Conservation (phyloP, 2,329 filamentous ascomycete species). For the Sporothrix mexicana region DNA sequence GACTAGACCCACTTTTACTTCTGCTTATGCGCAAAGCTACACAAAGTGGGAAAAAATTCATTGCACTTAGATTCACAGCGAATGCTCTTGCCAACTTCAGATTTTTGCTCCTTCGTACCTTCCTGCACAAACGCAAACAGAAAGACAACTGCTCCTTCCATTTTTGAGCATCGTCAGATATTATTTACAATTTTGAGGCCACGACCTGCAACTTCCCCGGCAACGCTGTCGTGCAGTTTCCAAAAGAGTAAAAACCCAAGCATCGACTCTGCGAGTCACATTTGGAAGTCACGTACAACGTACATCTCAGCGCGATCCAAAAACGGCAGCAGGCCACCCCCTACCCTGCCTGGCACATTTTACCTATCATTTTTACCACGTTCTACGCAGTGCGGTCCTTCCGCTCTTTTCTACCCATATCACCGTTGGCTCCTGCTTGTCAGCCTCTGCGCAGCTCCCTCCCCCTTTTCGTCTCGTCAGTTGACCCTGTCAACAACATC, state of each 20-base stretch:
- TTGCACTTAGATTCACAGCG: slow-evolving; percentile 8
- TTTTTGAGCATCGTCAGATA: background rate
- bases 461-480: background rate
- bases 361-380: slow-evolving; percentile 1
- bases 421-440: slow-evolving; percentile 20
- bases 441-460: background rate
- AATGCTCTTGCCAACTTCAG: slow-evolving; percentile 21
- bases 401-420: background rate
- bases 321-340: background rate
- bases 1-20: slow-evolving; percentile 24
- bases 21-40: slow-evolving; percentile 25
- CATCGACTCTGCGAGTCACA: background rate
- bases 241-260: background rate
- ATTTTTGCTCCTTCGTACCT: slow-evolving; percentile 6
- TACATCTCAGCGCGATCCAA: background rate
- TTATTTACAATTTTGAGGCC: background rate
- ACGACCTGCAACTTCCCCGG: background rate
- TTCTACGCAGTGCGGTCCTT: slow-evolving; percentile 14
- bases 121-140: background rate
- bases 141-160: slow-evolving; percentile 25
- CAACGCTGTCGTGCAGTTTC: background rate
- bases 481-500: slow-evolving; percentile 6
- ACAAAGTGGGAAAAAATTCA: slow-evolving; percentile 24
- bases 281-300: background rate
- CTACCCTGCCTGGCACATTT: background rate